Evolutionary conservation across 495 filamentous ascomycete species (phyloP).

Genomic region (Neurospora tetrasperma): DNA sequence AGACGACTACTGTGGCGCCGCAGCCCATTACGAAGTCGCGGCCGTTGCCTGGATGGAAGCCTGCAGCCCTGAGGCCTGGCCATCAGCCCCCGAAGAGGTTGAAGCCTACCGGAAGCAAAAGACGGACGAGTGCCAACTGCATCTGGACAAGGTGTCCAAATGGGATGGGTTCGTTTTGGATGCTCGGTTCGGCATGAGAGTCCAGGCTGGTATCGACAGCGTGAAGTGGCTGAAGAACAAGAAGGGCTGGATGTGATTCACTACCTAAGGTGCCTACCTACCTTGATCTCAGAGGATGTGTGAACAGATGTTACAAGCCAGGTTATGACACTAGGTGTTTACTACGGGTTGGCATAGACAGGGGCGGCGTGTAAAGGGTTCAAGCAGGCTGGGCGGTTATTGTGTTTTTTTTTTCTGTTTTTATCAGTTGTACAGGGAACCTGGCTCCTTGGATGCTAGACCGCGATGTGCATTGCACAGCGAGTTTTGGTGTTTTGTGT

Average conservation of each 20-base stretch:
- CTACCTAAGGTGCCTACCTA: background rate
- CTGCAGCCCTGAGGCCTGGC: constrained; percentile 20
- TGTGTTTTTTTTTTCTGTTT: background rate
- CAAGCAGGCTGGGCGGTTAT: background rate
- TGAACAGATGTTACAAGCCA: background rate
- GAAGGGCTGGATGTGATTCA: constrained; percentile 25
- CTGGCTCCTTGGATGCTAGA: background rate
- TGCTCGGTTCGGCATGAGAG: constrained; percentile 71
- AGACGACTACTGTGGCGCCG: constrained; percentile 74
- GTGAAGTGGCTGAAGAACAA: constrained; percentile 53
- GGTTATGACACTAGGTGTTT: background rate
- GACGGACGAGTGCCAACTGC: constrained; percentile 56
- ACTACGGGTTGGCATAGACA: background rate
- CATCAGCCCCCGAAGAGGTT: constrained; percentile 11
- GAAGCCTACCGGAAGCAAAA: constrained; percentile 41
- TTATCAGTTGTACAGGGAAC: background rate
- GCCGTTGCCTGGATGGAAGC: constrained; percentile 66
- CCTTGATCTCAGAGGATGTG: too few relatives aligned
- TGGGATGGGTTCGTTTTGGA: constrained; percentile 88
- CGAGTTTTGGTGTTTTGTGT: background rate
- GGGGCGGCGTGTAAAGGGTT: background rate
- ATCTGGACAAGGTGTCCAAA: constrained; percentile 64
- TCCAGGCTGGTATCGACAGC: constrained; percentile 70
- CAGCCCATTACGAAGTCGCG: constrained; percentile 84
- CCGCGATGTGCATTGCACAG: background rate